Evolutionary conservation across 495 filamentous ascomycete genomes (phyloP), one percentile per base, ranked within the genome.

Genomic region (Penicillium goetzii): DNA sequence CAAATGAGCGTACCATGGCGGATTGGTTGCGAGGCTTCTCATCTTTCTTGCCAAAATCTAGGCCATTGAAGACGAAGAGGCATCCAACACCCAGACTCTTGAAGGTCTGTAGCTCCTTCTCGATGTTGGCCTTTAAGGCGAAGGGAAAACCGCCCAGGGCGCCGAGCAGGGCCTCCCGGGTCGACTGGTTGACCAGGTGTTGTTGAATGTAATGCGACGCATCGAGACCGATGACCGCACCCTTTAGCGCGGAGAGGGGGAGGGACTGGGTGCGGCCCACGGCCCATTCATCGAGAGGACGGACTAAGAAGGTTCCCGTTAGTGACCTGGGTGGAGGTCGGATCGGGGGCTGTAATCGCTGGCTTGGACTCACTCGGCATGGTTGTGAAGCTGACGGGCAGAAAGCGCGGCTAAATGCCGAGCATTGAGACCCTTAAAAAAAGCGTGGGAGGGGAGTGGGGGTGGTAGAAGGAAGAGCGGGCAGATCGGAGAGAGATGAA

Each of bases 141-240:
- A 96, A 91, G 2, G 96, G 94, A 60, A 91, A 84, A 50, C 96
- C 96, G 28, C 94, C 96, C 17, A 98, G 84, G 21, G 96, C 96
- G 51, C 92, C 84, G 30, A 98, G 83, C 21, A 99, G 86, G 25
- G 93, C 92, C 69, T 99, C 96, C 58, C 88, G 89, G 41, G 83
- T 84, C 28, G 86, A 85, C 49, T 82, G 76, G 56, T 86, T 83
- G 71, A 85, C 83, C 69, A 94, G 85, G 57, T 95, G 82, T 10
- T 87, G 87, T 66, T 87, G 82, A 57, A 98, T 85, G 77, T 94
- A 99, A 76, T 95, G 87, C 30, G 90, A 86, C 38, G 93, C 95
- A 80, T 99, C 96, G 66, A 99, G 89, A 65, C 88, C 92, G 65
- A 97, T 82, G 26, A 87, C 82, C 41, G 84, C 82, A 65, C 87